These are phyloP conservation scores for Metschnikowia continentalis DNA, from an alignment of 805 yeast species.

Conservation along the genomic window DNA sequence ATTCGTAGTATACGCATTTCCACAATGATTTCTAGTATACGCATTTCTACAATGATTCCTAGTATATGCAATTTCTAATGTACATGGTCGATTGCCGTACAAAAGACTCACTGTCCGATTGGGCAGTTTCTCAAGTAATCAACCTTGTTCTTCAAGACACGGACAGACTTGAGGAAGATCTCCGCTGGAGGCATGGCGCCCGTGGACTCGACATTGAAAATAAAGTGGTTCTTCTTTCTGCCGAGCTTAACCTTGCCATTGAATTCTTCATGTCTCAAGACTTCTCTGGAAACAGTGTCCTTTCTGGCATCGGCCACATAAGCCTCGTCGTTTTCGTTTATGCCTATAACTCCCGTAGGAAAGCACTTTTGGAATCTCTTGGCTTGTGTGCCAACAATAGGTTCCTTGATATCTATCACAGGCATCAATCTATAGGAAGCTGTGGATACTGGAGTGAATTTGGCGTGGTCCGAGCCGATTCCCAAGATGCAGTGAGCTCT, in stretches of 20 bases:
- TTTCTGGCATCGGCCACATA: slow-evolving; percentile 83
- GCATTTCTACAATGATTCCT: neutral
- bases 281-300: slow-evolving; percentile 97
- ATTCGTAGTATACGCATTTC: slow-evolving; percentile 2
- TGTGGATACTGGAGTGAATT: slow-evolving; percentile 94
- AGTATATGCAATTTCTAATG: slow-evolving; percentile 6
- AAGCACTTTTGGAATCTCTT: slow-evolving; percentile 80
- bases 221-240: slow-evolving; percentile 86
- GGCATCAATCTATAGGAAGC: slow-evolving; percentile 95
- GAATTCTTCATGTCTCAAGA: slow-evolving; percentile 88
- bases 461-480: slow-evolving; percentile 92
- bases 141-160: slow-evolving; percentile 81
- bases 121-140: slow-evolving; percentile 77
- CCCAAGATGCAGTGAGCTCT: slow-evolving; percentile 91
- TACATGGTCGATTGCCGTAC: neutral
- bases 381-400: slow-evolving; percentile 76
- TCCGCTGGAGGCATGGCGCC: slow-evolving; percentile 98
- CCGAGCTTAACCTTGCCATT: slow-evolving; percentile 87
- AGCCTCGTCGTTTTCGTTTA: slow-evolving; percentile 65
- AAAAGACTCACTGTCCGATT: slow-evolving; percentile 47
- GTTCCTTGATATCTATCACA: slow-evolving; percentile 67
- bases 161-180: slow-evolving; percentile 85
- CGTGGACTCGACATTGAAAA: slow-evolving; percentile 89
- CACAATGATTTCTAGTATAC: no score
- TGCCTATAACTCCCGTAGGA: slow-evolving; percentile 87